Evolutionary conservation across 768 basidiomycete genomes (phyloP), one percentile per base, ranked within the genome.

Genomic region (Boletus fagicola): DNA sequence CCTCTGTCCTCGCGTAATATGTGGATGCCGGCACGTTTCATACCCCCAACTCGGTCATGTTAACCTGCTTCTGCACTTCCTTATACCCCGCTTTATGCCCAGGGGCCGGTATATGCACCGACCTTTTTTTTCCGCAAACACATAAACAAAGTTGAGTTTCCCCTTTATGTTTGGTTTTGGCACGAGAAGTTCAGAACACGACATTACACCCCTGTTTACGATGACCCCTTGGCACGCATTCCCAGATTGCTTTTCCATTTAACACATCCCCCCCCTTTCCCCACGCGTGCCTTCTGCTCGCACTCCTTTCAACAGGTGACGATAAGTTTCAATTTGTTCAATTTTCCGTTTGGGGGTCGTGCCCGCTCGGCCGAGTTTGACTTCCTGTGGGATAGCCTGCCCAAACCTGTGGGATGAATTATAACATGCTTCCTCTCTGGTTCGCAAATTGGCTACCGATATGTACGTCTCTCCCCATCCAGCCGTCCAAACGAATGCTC

Each of bases 231-330:
- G 53, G 44, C 31, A 12, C 24, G 36, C 33, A 50, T 20, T 49
- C 24, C 48, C 15, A 33, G 38, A 16, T 44, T 18, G 9, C 13
- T 20, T 13, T 20, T 39, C 26, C 16, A 16, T 56, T 61, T 56
- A 36, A 36, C 51, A 52, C 30, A 20, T 20, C 38, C n/a, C 26
- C 13, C 22, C 24, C 24, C 42, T 36, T 60, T 49, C 56, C 56
- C 54, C 67, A 60, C 64, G 60, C 33, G 11, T 42, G 54, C 61
- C 26, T 67, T 68, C 61, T 58, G 33, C 22, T 10, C 39, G 16
- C 42, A 51, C 50, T 49, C 51, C 49, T 54, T 49, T 56, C 60
- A 43, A 35, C 40, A 26, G 22, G 36, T 28, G 22, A 28, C 36
- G 7, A 20, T 31, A 24, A 56, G 31, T 56, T 58, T 63, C 50